Base-by-base conservation (phyloP, 495 filamentous ascomycete genomes). In the Aspergillus homomorphus region DNA sequence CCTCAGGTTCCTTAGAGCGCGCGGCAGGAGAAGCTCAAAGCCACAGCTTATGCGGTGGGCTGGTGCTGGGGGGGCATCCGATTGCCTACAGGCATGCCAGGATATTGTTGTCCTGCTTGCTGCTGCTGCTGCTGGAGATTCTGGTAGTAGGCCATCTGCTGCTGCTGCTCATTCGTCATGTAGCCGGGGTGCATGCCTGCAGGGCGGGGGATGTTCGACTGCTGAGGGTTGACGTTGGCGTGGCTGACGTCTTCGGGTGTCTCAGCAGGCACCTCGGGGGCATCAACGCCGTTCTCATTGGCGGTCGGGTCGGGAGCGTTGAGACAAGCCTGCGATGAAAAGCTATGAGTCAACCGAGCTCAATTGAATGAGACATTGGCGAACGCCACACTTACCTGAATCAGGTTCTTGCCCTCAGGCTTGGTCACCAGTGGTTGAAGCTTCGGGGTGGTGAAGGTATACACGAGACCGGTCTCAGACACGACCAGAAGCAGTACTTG, bases 361-460 rank as follows among this genome's bases (percentile, higher is more conserved):
- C 9, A 49, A 21, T 18, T 3, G 33, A 54, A n/a, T 24, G 20
- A 38, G 4, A 38, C 14, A 46, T 4, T n/a, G 15, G 23, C 23
- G 22, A 24, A 28, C n/a, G 46, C 21, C 23, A 21, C 42, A 64
- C 70, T 63, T 84, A 98, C 95, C 87, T 99, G 95, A 58, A 99
- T 99, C 43, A 99, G 79, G 70, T 99, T 99, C 84, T 99, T 99
- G 77, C 95, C 95, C 73, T 99, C 95, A 10, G 95, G 87, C 82
- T 99, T 99, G 62, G 95, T 99, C 57, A 99, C 95, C 48, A 99
- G 83, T 60, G 95, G 95, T 78, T 99, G 95, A 41, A 99, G 87
- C 80, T 99, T 99, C 8, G 95, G 94, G 9, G 95, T 99, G 59
- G 95, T 99, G 74, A 99, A 99, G 59, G 95, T 99, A 74, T 99